Evolutionary conservation across 306 rosid species (phyloP).

Genomic region (Begonia fuchsioides): DNA sequence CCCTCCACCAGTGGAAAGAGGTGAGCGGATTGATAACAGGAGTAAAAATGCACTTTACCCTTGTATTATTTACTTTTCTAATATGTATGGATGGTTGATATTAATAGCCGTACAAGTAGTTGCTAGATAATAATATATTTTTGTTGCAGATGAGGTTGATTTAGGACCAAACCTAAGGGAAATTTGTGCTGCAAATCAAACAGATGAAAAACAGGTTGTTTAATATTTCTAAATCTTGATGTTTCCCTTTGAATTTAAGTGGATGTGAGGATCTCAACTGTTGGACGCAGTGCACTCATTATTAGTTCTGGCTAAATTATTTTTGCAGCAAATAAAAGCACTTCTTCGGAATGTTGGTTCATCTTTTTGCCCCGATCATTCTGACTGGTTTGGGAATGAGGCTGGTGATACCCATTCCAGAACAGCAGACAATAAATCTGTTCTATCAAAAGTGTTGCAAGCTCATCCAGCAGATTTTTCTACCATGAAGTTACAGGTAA

Average conservation of each 20-base stretch:
- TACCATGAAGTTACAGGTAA: slow-evolving; percentile 73
- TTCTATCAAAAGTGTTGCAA: slow-evolving; percentile 63
- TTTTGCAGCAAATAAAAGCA: slow-evolving; percentile 75
- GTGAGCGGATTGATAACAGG: slow-evolving; percentile 23
- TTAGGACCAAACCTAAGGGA: slow-evolving; percentile 75
- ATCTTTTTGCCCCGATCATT: slow-evolving; percentile 59
- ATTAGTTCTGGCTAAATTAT: slow-evolving; percentile 8
- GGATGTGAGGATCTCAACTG: background rate
- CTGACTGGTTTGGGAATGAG: slow-evolving; percentile 66
- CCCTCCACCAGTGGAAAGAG: slow-evolving; percentile 46
- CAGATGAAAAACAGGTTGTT: slow-evolving; percentile 81
- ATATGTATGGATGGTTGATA: too few relatives aligned
- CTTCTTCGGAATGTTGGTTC: slow-evolving; percentile 63
- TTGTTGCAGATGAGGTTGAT: slow-evolving; percentile 56
- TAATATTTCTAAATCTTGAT: slow-evolving; percentile 1
- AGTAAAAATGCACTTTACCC: too few relatives aligned
- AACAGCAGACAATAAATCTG: slow-evolving; percentile 46
- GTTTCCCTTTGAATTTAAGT: slow-evolving; percentile 4
- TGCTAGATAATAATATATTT: background rate
- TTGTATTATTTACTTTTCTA: too few relatives aligned
- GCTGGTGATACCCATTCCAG: slow-evolving; percentile 50
- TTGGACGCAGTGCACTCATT: background rate
- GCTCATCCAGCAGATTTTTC: slow-evolving; percentile 67
- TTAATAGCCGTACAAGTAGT: background rate
- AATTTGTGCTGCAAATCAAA: slow-evolving; percentile 75